These are phyloP conservation scores for Tylopilus rubrobrunneus DNA, from an alignment of 768 basidiomycete genomes.

Conservation along the genomic window DNA sequence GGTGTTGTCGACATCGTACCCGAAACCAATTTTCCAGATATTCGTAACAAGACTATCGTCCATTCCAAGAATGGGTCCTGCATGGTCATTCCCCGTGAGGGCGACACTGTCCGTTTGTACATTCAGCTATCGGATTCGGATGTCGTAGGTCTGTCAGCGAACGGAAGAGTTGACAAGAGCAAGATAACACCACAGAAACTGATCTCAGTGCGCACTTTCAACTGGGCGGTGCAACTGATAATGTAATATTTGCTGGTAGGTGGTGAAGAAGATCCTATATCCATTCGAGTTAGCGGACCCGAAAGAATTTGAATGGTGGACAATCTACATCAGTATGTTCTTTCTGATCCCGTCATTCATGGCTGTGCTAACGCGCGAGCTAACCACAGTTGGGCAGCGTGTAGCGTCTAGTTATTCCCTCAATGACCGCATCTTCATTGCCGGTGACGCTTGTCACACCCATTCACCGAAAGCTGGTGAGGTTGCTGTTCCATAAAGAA, in stretches of 20 bases:
- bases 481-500: not conserved
- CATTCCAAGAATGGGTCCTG: slow-evolving; percentile 67
- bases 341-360: not conserved
- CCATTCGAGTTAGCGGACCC: slow-evolving; percentile 53
- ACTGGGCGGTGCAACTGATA: not conserved
- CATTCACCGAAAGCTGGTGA: slow-evolving; percentile 64
- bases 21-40: slow-evolving; percentile 76
- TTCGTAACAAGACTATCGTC: slow-evolving; percentile 59
- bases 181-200: slow-evolving; percentile 48
- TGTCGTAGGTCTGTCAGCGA: slow-evolving; percentile 36
- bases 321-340: slow-evolving; percentile 60
- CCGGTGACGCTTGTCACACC: slow-evolving; percentile 72
- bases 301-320: slow-evolving; percentile 65
- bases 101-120: slow-evolving; percentile 65
- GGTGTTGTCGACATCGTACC: slow-evolving; percentile 73
- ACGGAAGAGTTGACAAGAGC: slow-evolving; percentile 52
- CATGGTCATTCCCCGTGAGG: slow-evolving; percentile 73
- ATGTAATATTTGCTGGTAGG: slow-evolving; percentile 29
- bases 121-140: slow-evolving; percentile 57
- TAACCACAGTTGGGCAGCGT: slow-evolving; percentile 60
- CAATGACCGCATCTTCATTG: slow-evolving; percentile 68
- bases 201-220: slow-evolving; percentile 41
- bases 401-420: slow-evolving; percentile 62
- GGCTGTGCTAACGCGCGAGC: not conserved
- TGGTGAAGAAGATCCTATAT: slow-evolving; percentile 50